Evolutionary conservation across 2,329 filamentous ascomycete genomes (phyloP), one percentile per base, ranked within the genome.

Genomic region (Aspergillus novofumigatus): DNA sequence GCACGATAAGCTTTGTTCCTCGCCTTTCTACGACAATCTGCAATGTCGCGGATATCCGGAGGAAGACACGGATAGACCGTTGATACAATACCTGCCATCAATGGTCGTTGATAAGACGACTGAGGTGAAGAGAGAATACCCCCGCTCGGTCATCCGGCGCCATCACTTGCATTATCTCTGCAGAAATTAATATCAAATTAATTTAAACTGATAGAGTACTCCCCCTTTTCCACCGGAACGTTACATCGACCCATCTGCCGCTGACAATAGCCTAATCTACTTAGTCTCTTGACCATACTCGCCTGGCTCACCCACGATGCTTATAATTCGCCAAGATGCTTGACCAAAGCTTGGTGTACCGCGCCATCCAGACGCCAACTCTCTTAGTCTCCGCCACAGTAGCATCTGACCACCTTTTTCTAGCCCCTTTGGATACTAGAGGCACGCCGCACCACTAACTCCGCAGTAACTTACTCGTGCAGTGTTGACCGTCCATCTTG

Each of bases 271-370:
- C 42, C 42, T 23, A 23, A 45, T 23, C 17, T 20, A 45, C 20
- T 45, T 23, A 23, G 8, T 23, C 20, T 45, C n/a, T 21, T 23
- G n/a, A 44, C 6, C 20, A 14, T 45, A 23, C 10, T 23, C 11
- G 42, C 5, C 20, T 23, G 9, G 9, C n/a, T 23, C 42, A 5
- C 21, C n/a, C n/a, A 6, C 14, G 35, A 35, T 49, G 52, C 48
- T 48, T 54, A 38, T 52, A 8, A 54, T 57, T 57, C 47, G 48
- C 47, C 28, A 38, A 50, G 38, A 54, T 47, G 49, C 52, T 57
- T 54, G 49, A 42, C 14, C 2, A 29, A 57, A 57, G 55, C 55
- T 57, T 57, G 55, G 32, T 47, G 48, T 47, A 21, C 38, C 35
- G 20, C 48, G 53, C 35, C 41, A 25, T n/a, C 53, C n/a, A 38